These are phyloP conservation scores for Tetrahymena elliotti DNA, from an alignment of 73 alveolate genomes.

Conservation along the genomic window DNA sequence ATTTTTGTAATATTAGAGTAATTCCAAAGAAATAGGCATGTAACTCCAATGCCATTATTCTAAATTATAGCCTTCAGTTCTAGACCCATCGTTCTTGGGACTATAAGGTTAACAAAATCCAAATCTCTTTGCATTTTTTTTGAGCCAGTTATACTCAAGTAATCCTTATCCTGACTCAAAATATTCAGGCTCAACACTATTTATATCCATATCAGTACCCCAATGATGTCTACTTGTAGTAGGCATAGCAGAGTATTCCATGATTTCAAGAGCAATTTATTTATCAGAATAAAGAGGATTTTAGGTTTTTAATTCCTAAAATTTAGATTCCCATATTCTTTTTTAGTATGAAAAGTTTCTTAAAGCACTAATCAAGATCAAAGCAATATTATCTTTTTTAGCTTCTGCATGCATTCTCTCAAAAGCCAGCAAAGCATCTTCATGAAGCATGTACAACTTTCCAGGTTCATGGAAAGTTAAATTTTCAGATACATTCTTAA, in stretches of 20 bases:
- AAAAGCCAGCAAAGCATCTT: not conserved
- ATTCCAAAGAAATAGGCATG: not conserved
- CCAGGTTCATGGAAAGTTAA: not conserved
- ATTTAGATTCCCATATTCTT: not conserved
- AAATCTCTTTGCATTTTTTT: not conserved
- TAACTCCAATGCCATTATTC: not conserved
- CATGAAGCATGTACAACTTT: not conserved
- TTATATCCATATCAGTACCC: slow-evolving; percentile 1
- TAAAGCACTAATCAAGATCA: not conserved
- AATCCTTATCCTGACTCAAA: not conserved
- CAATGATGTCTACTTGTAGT: not conserved
- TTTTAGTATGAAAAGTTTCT: not conserved
- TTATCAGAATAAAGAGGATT: not conserved
- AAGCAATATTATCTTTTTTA: not conserved
- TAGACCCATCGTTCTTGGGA: not conserved
- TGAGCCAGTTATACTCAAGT: not conserved
- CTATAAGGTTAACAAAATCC: not conserved
- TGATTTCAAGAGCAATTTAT: not conserved
- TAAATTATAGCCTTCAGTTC: not conserved
- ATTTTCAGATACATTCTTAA: not conserved
- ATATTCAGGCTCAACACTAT: not conserved
- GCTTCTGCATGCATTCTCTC: not conserved
- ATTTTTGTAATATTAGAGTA: not conserved
- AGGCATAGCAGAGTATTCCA: not conserved
- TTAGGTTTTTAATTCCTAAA: not conserved